Evolutionary conservation across 2,329 filamentous ascomycete species (phyloP).

Genomic region (Trichoderma aggressivum): DNA sequence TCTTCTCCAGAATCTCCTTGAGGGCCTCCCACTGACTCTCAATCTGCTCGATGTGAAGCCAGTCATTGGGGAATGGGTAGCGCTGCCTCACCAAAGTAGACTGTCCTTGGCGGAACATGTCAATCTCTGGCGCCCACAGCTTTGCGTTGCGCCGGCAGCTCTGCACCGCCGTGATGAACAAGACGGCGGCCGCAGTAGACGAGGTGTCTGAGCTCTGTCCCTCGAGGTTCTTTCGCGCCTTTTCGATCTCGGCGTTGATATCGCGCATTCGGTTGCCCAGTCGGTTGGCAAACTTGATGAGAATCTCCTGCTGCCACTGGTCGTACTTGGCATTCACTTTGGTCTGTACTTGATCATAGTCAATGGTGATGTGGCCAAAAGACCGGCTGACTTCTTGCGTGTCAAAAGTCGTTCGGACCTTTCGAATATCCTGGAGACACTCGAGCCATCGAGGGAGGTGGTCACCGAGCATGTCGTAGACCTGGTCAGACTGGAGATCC

Average conservation of each 20-base stretch:
- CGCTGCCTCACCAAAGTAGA: slow-evolving; percentile 86
- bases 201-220: slow-evolving; percentile 88
- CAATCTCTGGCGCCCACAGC: slow-evolving; percentile 91
- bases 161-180: slow-evolving; percentile 97
- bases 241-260: slow-evolving; percentile 86
- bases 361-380: slow-evolving; percentile 91
- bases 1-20: slow-evolving; percentile 86
- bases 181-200: slow-evolving; percentile 93
- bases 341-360: slow-evolving; percentile 97
- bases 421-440: slow-evolving; percentile 92
- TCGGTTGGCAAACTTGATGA: slow-evolving; percentile 86
- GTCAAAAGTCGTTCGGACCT: slow-evolving; percentile 93
- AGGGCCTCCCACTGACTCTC: slow-evolving; percentile 94
- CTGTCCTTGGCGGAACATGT: slow-evolving; percentile 92
- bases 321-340: slow-evolving; percentile 99
- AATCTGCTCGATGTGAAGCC: slow-evolving; percentile 94
- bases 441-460: slow-evolving; percentile 92
- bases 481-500: slow-evolving; percentile 94
- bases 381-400: slow-evolving; percentile 90
- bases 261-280: slow-evolving; percentile 89
- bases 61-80: slow-evolving; percentile 90
- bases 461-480: slow-evolving; percentile 88
- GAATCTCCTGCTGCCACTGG: slow-evolving; percentile 97
- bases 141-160: slow-evolving; percentile 93
- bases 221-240: slow-evolving; percentile 85